Evolutionary conservation across 2,329 filamentous ascomycete genomes (phyloP).

Genomic region (Amauroascus verrucosus): DNA sequence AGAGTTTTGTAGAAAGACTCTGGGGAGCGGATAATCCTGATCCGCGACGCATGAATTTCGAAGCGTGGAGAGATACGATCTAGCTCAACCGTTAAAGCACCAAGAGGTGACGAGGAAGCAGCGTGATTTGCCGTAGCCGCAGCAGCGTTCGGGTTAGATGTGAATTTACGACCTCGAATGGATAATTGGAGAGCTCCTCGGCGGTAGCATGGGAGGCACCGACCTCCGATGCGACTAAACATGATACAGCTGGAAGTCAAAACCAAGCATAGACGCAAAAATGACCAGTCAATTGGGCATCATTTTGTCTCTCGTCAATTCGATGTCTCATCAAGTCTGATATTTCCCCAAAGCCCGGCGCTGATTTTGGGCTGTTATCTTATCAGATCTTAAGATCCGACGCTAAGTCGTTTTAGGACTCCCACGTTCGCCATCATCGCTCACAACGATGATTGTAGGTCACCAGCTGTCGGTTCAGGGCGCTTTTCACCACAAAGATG

Average conservation of each 20-base stretch:
- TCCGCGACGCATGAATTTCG: slow-evolving; percentile 68
- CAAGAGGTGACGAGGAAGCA: slow-evolving; percentile 41
- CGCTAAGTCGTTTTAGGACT: slow-evolving; percentile 16
- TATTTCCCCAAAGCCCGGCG: not conserved
- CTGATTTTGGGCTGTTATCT: slow-evolving; percentile 9
- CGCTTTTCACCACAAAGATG: slow-evolving; percentile 49
- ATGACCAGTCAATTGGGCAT: not conserved
- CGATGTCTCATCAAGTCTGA: not conserved
- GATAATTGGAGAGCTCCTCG: slow-evolving; percentile 20
- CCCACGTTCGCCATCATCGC: slow-evolving; percentile 1
- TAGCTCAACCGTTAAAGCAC: slow-evolving; percentile 59
- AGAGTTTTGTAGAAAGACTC: slow-evolving; percentile 84
- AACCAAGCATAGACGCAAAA: not conserved
- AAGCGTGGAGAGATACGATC: slow-evolving; percentile 88
- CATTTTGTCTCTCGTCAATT: not conserved
- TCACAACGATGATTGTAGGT: not conserved
- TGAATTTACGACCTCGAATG: slow-evolving; percentile 30
- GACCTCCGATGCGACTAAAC: slow-evolving; percentile 33
- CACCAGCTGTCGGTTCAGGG: not conserved
- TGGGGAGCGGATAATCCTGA: slow-evolving; percentile 68
- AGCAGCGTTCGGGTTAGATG: slow-evolving; percentile 23
- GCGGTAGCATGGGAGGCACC: slow-evolving; percentile 28
- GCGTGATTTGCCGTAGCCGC: slow-evolving; percentile 16
- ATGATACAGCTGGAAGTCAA: slow-evolving; percentile 18
- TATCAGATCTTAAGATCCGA: slow-evolving; percentile 5